phyloP scores from a whole-genome alignment of 768 basidiomycete genomes.

The Pluteus cervinus region DNA sequence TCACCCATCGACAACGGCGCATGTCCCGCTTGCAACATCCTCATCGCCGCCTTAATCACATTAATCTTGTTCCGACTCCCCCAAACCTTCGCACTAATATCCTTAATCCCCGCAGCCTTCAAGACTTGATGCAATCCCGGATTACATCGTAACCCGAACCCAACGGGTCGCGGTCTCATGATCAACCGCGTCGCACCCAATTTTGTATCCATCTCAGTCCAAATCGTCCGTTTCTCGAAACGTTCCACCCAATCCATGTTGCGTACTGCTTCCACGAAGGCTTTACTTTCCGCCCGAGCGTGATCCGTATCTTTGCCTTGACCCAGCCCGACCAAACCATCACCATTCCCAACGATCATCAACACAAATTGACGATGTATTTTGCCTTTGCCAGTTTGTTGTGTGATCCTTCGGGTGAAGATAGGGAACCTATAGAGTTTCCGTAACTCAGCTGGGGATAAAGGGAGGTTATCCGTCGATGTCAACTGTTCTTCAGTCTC shows the following conservation, averaged over 20 bases:
- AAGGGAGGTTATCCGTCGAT: slow-evolving; percentile 19
- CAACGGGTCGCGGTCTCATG: slow-evolving; percentile 77
- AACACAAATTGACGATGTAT: slow-evolving; percentile 56
- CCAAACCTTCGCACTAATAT: slow-evolving; percentile 92
- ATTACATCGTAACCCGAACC: slow-evolving; percentile 89
- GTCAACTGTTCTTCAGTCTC: slow-evolving; percentile 24
- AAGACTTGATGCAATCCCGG: slow-evolving; percentile 85
- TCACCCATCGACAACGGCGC: slow-evolving; percentile 78
- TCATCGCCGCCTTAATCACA: slow-evolving; percentile 80
- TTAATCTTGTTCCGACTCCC: slow-evolving; percentile 83
- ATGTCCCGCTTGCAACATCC: slow-evolving; percentile 82
- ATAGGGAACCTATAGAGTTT: slow-evolving; percentile 36
- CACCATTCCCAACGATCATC: slow-evolving; percentile 75
- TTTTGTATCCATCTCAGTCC: slow-evolving; percentile 84
- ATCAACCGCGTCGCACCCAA: slow-evolving; percentile 78
- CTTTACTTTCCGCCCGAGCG: slow-evolving; percentile 46
- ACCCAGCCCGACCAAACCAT: slow-evolving; percentile 79
- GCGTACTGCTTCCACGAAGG: slow-evolving; percentile 65
- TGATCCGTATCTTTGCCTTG: slow-evolving; percentile 68
- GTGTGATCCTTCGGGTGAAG: slow-evolving; percentile 56
- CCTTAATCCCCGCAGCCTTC: slow-evolving; percentile 92
- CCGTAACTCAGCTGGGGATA: slow-evolving; percentile 11
- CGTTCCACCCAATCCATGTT: slow-evolving; percentile 91
- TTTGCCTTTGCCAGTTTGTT: slow-evolving; percentile 95
- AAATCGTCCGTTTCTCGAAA: slow-evolving; percentile 94